These are phyloP conservation scores for Geotrichum macrosporum DNA, from an alignment of 1,139 yeast species.

Conservation along the genomic window DNA sequence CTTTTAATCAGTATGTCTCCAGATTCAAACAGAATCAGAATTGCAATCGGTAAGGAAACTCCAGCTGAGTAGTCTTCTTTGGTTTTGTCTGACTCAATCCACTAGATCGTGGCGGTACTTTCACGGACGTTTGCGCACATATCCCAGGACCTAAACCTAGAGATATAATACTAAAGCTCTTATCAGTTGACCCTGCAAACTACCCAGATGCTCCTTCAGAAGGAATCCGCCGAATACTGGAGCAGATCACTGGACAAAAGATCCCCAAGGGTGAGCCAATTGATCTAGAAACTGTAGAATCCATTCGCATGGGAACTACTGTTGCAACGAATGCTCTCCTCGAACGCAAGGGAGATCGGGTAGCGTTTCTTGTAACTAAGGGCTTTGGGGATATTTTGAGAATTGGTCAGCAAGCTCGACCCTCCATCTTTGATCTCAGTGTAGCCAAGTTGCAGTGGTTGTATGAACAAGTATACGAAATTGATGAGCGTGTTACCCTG, in stretches of 20 bases:
- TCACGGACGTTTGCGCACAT: slow-evolving; percentile 67
- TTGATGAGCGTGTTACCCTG: slow-evolving; percentile 68
- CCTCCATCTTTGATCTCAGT: slow-evolving; percentile 59
- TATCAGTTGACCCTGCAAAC: slow-evolving; percentile 83
- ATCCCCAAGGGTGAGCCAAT: slow-evolving; percentile 46
- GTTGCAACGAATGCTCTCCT: slow-evolving; percentile 74
- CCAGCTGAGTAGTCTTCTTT: too few relatives aligned
- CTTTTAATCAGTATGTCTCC: neutral
- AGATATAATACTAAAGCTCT: slow-evolving; percentile 60
- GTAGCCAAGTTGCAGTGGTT: slow-evolving; percentile 57
- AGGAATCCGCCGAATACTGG: slow-evolving; percentile 77
- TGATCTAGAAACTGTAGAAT: slow-evolving; percentile 48
- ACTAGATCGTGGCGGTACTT: slow-evolving; percentile 59
- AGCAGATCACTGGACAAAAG: slow-evolving; percentile 46
- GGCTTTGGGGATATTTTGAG: slow-evolving; percentile 61
- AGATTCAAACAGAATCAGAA: slow-evolving; percentile 15
- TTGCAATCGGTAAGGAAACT: slow-evolving; percentile 24
- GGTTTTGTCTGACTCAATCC: neutral
- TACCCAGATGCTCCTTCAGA: slow-evolving; percentile 88
- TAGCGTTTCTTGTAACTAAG: slow-evolving; percentile 60
- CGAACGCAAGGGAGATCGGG: slow-evolving; percentile 62
- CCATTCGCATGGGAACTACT: slow-evolving; percentile 74
- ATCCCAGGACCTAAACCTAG: slow-evolving; percentile 42
- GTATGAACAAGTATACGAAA: slow-evolving; percentile 59
- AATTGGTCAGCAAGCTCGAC: slow-evolving; percentile 73